These are phyloP conservation scores for Fagopyrum homotropicum DNA, from an alignment of 148 eudicot genomes.

Conservation along the genomic window DNA sequence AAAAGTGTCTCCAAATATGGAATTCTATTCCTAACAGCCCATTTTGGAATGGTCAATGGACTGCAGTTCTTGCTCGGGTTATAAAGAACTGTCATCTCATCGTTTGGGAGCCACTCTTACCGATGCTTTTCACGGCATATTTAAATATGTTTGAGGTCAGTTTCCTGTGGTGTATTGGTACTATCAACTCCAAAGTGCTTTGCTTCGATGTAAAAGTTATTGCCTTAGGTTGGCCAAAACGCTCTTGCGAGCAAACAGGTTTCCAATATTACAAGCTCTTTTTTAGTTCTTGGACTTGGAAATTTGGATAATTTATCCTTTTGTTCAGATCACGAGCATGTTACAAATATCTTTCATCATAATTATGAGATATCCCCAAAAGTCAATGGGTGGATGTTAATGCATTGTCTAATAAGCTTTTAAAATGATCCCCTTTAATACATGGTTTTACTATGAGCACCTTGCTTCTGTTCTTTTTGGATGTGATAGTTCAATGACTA, in stretches of 20 bases:
- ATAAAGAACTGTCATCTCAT: conserved; percentile 62
- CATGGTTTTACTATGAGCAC: neutral
- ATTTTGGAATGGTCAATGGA: conserved; percentile 98
- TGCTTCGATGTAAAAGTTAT: neutral
- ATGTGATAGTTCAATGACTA: neutral
- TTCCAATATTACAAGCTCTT: neutral
- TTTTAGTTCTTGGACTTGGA: conserved; percentile 11
- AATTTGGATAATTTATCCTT: neutral
- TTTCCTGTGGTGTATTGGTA: neutral
- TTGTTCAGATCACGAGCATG: neutral
- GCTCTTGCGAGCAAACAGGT: neutral
- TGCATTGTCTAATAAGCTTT: neutral
- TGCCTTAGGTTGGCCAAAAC: neutral
- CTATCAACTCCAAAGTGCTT: neutral
- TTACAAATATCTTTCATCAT: neutral
- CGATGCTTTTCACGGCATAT: conserved; percentile 65
- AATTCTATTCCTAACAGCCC: conserved; percentile 80
- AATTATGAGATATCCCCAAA: neutral
- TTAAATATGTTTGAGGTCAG: conserved; percentile 97
- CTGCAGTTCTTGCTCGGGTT: conserved; percentile 87
- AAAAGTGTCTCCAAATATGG: conserved; percentile 54
- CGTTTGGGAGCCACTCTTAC: conserved; percentile 72
- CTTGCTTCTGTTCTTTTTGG: neutral
- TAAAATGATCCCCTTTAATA: neutral
- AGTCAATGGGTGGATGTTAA: conserved; percentile 1